Conservation (phyloP, 148 eudicot species). For the Camellia sinensis region DNA sequence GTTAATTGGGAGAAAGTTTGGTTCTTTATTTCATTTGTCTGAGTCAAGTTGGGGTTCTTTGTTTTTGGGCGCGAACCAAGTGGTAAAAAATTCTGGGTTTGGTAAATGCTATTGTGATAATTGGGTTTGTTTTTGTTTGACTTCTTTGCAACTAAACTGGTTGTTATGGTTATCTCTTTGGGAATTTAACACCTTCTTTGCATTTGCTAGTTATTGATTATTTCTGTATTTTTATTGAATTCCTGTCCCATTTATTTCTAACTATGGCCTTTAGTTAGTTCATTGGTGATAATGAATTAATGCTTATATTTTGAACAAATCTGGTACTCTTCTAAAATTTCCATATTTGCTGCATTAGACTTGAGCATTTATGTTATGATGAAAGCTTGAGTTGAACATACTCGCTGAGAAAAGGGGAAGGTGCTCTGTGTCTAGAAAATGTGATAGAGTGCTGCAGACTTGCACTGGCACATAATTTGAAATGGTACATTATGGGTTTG, state of each 20-base stretch:
- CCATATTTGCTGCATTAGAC: neutral
- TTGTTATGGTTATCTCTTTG: neutral
- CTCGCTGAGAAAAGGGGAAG: neutral
- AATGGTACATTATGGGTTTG: neutral
- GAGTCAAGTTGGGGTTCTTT: neutral
- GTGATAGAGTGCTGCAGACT: neutral
- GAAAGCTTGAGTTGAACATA: neutral
- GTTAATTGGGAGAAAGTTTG: neutral
- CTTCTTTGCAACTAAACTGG: constrained; percentile 2
- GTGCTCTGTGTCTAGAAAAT: neutral
- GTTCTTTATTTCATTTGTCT: neutral
- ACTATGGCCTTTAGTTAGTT: neutral
- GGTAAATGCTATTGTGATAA: neutral
- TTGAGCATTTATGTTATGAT: neutral
- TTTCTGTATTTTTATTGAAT: neutral
- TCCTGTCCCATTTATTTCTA: neutral
- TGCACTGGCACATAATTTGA: neutral
- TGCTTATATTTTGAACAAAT: neutral
- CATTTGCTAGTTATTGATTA: neutral
- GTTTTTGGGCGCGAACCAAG: neutral
- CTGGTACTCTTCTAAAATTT: neutral
- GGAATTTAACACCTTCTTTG: neutral
- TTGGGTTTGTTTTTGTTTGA: neutral
- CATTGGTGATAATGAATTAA: neutral
- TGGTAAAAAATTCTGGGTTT: neutral